Conservation (phyloP, 2,329 filamentous ascomycete species). For the Hyphodiscus sp. region DNA sequence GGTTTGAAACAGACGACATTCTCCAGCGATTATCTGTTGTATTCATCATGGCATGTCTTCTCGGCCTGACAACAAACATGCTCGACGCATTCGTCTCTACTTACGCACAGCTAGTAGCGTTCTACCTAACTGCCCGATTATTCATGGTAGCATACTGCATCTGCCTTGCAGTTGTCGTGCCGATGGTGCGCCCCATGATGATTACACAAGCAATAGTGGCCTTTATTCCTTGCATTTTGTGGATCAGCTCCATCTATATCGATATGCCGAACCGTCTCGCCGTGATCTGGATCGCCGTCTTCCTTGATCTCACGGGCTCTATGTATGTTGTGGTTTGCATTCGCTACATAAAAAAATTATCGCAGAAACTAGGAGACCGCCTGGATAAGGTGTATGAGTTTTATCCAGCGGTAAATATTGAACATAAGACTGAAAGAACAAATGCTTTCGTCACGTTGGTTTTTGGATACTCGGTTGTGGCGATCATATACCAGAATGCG, state of each 20-base stretch:
- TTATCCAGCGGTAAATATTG: conserved; percentile 56
- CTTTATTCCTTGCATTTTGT: conserved; percentile 44
- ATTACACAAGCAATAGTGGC: conserved; percentile 39
- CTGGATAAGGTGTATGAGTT: conserved; percentile 45
- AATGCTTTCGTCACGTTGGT: conserved; percentile 60
- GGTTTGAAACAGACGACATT: conserved; percentile 59
- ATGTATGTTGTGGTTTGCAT: conserved; percentile 38
- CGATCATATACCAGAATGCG: conserved; percentile 52
- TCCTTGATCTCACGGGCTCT: conserved; percentile 45
- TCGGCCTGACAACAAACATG: conserved; percentile 59
- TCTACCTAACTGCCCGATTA: conserved; percentile 53
- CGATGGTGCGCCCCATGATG: conserved; percentile 53
- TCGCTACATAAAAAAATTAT: conserved; percentile 28
- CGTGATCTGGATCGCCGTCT: conserved; percentile 49
- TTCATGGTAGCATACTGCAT: conserved; percentile 44
- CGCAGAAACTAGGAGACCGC: conserved; percentile 12
- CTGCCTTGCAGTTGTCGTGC: conserved; percentile 42
- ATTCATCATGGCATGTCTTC: conserved; percentile 53
- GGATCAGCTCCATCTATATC: conserved; percentile 54
- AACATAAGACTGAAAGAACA: conserved; percentile 58
- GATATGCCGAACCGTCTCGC: conserved; percentile 47
- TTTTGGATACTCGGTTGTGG: conserved; percentile 58
- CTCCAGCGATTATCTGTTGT: conserved; percentile 51
- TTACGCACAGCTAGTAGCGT: conserved; percentile 51
- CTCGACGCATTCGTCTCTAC: conserved; percentile 49